Base-by-base conservation (phyloP, 805 yeast genomes). In the Hagleromyces aurorensis region DNA sequence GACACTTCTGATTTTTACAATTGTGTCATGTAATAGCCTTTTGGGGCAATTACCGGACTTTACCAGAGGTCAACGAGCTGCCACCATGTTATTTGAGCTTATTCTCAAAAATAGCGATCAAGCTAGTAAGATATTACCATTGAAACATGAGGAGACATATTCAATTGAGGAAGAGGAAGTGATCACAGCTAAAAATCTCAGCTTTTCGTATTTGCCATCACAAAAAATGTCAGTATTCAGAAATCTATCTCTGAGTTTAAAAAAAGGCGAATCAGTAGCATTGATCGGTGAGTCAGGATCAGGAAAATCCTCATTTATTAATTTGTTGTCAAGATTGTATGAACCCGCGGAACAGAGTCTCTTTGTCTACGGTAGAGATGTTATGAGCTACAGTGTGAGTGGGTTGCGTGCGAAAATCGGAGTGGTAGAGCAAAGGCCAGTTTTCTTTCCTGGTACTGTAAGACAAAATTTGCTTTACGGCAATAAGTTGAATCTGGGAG, bases 211-310 rank as follows among this genome's bases (percentile, higher is more conserved):
- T 41, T 65, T 72, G 3, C 34, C 54, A 1, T 30, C 50, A 1
- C 52, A 57, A 3, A 34, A 37, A 5, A 37, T 46, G 3, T 33
- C 32, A 5, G 59, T 69, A 3, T 60, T 79, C 18, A 53, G 59
- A 1, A 43, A 65, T 17, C 42, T 81, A 5, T 52, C 55, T 7
- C 57, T 79, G 18, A 23, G 35, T 0, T 50, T 87, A 2, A 16
- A 45, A 0, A 43, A 57, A 7, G 70, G 72, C 12, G 71, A 73
- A 33, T 61, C 70, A 0, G 61, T 80, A 13, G 91, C 83, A 1
- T 54, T 91, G 1, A 72, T 78, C 3, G 99, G 98, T 1, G 74
- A 70, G 19, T 83, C 96, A 2, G 99, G 99, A 0, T 69, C 79
- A 9, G 99, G 99, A 0, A 91, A 91, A 54, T 80, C 96, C 0